Evolutionary conservation across 305 asterid genomes (phyloP).

Genomic region (Striga hermonthica): DNA sequence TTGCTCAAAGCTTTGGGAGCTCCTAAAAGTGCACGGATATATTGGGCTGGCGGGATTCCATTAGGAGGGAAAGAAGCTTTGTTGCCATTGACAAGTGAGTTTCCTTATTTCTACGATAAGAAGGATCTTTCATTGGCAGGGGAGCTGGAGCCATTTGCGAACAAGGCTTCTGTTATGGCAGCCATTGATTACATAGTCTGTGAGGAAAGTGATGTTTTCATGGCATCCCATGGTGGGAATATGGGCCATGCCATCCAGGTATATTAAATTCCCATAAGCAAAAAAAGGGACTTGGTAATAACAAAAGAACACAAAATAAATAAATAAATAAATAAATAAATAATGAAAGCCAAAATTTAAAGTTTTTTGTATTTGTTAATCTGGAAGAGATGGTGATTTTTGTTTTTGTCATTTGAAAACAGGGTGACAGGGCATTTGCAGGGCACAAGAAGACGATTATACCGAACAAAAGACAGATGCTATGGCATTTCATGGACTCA

Average conservation of each 20-base stretch:
- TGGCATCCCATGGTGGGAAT: slow-evolving; percentile 99
- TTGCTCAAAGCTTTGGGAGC: slow-evolving; percentile 87
- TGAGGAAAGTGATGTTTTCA: slow-evolving; percentile 80
- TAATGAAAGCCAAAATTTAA: no score
- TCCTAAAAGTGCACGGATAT: slow-evolving; percentile 57
- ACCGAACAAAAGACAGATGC: slow-evolving; percentile 87
- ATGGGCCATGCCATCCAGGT: slow-evolving; percentile 96
- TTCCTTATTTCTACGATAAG: slow-evolving; percentile 68
- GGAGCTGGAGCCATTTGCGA: slow-evolving; percentile 67
- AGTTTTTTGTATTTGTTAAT: neutral
- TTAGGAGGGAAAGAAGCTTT: slow-evolving; percentile 87
- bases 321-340: neutral
- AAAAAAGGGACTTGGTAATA: no score
- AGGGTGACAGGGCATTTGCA: slow-evolving; percentile 89
- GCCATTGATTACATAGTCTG: slow-evolving; percentile 80
- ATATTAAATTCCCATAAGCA: no score
- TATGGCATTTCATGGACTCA: slow-evolving; percentile 61
- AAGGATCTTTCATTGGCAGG: slow-evolving; percentile 74
- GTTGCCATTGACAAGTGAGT: slow-evolving; percentile 54
- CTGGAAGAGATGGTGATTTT: no score
- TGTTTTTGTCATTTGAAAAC: slow-evolving; percentile 16
- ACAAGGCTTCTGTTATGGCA: slow-evolving; percentile 78
- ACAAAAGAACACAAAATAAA: no score
- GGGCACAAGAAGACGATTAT: slow-evolving; percentile 85
- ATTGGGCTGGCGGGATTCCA: slow-evolving; percentile 92